Evolutionary conservation across 768 basidiomycete genomes (phyloP), one percentile per base, ranked within the genome.

Genomic region (Mycena metata): DNA sequence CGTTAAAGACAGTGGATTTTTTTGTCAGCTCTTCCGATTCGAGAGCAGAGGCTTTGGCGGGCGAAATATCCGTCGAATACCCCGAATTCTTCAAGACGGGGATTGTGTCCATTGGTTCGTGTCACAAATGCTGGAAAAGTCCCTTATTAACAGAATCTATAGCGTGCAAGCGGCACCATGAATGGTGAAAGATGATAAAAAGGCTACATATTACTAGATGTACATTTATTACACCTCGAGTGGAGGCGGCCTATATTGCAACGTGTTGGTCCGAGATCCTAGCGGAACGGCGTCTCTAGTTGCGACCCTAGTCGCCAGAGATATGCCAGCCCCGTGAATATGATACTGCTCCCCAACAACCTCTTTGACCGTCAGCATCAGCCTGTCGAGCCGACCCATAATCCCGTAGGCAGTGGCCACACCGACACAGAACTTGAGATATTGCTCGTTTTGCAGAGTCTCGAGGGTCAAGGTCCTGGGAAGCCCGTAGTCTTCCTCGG

Each of bases 261-360:
- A 10, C 5, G 70, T 65, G 13, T 68, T 73, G 35, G 79, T 76
- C 64, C 79, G 79, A 24, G 79, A 75, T 21, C 74, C 73, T 73
- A 79, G 69, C 26, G 80, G 81, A 33, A 78, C 72, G 13, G 76
- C 78, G 6, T n/a, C 24, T 50, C 69, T 45, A 17, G 59, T 0
- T 30, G 61, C 62, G 49, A 65, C 58, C 73, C 73, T 59, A 57
- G 69, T 65, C 64, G 68, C 61, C 15, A 71, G 65, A 17, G 80
- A 64, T 70, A 76, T 61, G 61, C 86, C 90, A 17, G 92, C 78
- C 0, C 92, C 92, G 65, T 90, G 86, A n/a, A 95, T 92, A 75
- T 95, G 91, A 76, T 91, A 94, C 71, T 93, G 91, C 76, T 96
- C 94, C 2, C 94, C 94, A 1, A 96, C 92, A 50, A 96, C 82